Evolutionary conservation across 2,329 filamentous ascomycete genomes (phyloP), one percentile per base, ranked within the genome.

Genomic region (Penicillium sclerotiorum): DNA sequence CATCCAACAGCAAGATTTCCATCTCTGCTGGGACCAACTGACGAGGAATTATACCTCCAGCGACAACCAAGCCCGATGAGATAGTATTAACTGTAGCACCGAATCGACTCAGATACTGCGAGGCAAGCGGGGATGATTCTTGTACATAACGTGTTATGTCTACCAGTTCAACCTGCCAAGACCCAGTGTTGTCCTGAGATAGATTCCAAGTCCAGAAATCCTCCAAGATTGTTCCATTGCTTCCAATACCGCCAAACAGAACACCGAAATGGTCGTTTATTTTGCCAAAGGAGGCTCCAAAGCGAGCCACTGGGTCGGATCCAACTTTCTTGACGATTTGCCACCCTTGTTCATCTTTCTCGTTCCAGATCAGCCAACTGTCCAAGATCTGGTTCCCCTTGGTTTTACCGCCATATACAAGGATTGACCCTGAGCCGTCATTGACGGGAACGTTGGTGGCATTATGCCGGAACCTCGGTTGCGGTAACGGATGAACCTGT

Each of bases 391-490:
- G 64, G 1, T 74, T 76, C 9, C 75, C 66, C 1, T 74, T 77
- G 1, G 72, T 77, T 66, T 82, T 87, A 0, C 87, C 87, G 15
- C 87, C 86, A 45, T 82, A 73, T 2, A 88, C 67, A 15, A 91
- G 73, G 1, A 80, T 78, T 45, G 65, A 64, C 76, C 71, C 50
- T 66, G 63, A 58, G 44, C 57, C 22, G 71, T 70, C 49, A 5
- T 60, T 57, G 18, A 75, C 44, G 27, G 62, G 60, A 28, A 83
- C 63, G 12, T 69, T 66, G 11, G 84, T 76, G 23, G 86, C 80
- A 49, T 83, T 82, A 64, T 96, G 93, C 44, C 93, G 80, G 70
- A 88, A 96, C 20, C 91, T 77, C 8, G 87, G 80, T n/a, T 75
- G 62, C 0, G 87, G 86, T n/a, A 96, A 75, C 59, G 83, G 79